These are phyloP conservation scores for Phytophthora meadii DNA, from an alignment of 352 stramenopile species.

Conservation along the genomic window DNA sequence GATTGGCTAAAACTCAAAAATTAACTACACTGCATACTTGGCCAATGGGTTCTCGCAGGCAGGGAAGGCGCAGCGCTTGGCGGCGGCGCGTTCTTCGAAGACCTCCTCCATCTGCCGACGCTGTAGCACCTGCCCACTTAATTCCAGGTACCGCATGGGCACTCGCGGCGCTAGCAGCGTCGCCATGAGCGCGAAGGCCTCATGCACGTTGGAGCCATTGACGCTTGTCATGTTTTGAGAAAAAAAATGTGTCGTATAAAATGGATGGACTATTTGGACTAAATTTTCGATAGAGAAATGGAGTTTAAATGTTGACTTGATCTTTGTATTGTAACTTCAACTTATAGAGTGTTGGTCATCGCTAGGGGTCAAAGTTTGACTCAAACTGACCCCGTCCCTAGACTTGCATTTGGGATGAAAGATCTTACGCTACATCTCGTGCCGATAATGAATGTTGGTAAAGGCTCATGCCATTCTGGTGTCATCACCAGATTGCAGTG, in stretches of 20 bases:
- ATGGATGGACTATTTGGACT: constrained; percentile 10
- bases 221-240: constrained; percentile 32
- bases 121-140: constrained; percentile 75
- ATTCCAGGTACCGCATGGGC: constrained; percentile 70
- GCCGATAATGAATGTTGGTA: too few species aligned
- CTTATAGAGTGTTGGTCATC: neutral
- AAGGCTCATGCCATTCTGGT: too few species aligned
- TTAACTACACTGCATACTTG: constrained; percentile 37
- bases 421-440: too few species aligned
- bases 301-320: neutral
- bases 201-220: constrained; percentile 68
- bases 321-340: constrained; percentile 13
- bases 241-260: neutral
- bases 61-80: constrained; percentile 76
- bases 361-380: too few species aligned
- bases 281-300: neutral
- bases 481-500: too few species aligned
- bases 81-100: constrained; percentile 80
- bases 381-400: too few species aligned
- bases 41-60: constrained; percentile 62
- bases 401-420: too few species aligned
- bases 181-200: constrained; percentile 84
- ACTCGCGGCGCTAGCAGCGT: constrained; percentile 74
- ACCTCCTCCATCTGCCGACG: constrained; percentile 82
- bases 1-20: constrained; percentile 11